These are phyloP conservation scores for Globisporangium perplexum DNA, from an alignment of 352 stramenopile species.

Conservation along the genomic window DNA sequence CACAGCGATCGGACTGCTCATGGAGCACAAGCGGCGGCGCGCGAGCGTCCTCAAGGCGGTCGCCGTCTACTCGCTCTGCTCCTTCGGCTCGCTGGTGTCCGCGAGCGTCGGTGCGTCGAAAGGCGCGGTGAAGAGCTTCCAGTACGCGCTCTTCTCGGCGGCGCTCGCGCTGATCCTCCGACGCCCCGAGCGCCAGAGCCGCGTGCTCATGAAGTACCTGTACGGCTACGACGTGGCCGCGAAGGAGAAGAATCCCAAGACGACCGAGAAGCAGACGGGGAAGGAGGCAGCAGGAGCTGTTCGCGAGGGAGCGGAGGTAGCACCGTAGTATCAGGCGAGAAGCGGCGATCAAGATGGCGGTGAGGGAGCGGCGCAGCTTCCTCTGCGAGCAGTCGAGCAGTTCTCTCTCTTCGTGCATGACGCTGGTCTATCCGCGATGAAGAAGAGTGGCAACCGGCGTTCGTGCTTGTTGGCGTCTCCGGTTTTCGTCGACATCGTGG, in stretches of 20 bases:
- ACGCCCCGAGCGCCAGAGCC: conserved; percentile 33
- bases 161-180: conserved; percentile 46
- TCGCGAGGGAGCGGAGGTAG: neutral
- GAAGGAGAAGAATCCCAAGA: neutral
- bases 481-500: too few species aligned
- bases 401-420: too few species aligned
- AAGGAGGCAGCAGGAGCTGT: neutral
- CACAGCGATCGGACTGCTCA: conserved; percentile 35
- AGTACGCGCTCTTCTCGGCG: conserved; percentile 34
- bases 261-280: neutral
- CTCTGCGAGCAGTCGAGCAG: neutral
- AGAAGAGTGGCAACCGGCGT: too few species aligned
- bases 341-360: neutral
- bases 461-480: too few species aligned
- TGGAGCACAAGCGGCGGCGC: conserved; percentile 48
- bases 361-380: neutral
- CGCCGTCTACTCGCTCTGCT: conserved; percentile 41
- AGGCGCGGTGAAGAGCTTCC: conserved; percentile 16
- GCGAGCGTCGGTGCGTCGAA: conserved; percentile 14
- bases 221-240: conserved; percentile 35
- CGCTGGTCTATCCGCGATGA: too few species aligned
- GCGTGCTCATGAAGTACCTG: conserved; percentile 39
- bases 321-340: neutral
- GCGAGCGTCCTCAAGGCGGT: conserved; percentile 52
- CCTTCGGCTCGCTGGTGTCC: conserved; percentile 23